These are phyloP conservation scores for Penicillium sclerotigenum DNA, from an alignment of 2,329 filamentous ascomycete species.

Conservation along the genomic window DNA sequence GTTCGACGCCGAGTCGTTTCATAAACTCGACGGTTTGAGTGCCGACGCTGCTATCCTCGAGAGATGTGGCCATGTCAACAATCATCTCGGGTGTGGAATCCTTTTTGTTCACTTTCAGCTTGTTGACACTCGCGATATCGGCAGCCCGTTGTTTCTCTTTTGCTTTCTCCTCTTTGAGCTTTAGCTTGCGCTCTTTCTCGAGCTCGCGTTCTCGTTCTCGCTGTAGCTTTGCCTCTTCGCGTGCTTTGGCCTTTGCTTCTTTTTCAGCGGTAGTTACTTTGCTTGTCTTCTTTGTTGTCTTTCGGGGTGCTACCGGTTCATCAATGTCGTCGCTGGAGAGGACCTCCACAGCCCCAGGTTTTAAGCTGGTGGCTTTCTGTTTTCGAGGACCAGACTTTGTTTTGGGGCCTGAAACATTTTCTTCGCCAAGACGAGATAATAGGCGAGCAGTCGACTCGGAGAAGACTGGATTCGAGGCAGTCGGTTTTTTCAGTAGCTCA, in stretches of 20 bases:
- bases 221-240: constrained; percentile 49
- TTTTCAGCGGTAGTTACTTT: constrained; percentile 33
- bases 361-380: constrained; percentile 6
- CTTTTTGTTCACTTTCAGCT: constrained; percentile 69
- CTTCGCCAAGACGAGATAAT: constrained; percentile 32
- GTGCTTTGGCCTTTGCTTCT: constrained; percentile 53
- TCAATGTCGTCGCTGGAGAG: constrained; percentile 41
- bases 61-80: constrained; percentile 60
- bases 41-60: constrained; percentile 49
- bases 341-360: constrained; percentile 8
- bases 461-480: constrained; percentile 24
- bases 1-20: constrained; percentile 42
- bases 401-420: not conserved
- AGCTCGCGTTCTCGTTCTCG: constrained; percentile 54
- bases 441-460: constrained; percentile 43
- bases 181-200: constrained; percentile 51
- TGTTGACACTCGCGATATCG: constrained; percentile 71
- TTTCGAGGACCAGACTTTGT: constrained; percentile 5
- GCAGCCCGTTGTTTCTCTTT: constrained; percentile 62
- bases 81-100: constrained; percentile 74
- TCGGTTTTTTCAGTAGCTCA: constrained; percentile 23
- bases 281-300: constrained; percentile 42
- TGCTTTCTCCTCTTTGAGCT: constrained; percentile 54
- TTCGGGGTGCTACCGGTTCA: constrained; percentile 43
- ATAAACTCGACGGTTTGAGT: constrained; percentile 46